A percentile compares a stretch with the other conserved stretches of the same genome.
Evolutionary conservation across 257 asterid species (phyloP).

Genomic region (Nemophila menziesii): DNA sequence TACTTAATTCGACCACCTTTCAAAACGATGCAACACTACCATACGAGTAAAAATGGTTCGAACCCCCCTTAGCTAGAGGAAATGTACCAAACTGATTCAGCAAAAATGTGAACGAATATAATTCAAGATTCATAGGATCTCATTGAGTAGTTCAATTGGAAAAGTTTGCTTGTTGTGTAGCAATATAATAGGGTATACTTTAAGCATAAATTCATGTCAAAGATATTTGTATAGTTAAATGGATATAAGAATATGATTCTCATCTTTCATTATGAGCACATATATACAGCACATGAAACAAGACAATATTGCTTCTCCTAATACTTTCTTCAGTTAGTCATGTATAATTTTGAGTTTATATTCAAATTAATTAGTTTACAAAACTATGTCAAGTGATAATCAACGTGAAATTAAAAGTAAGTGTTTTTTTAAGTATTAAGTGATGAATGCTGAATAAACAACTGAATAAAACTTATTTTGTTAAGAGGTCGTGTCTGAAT

Average conservation of each 20-base stretch:
- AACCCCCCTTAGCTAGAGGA: too few relatives aligned
- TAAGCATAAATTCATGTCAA: slow-evolving; percentile 24
- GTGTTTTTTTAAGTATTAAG: too few relatives aligned
- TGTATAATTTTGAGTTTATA: background rate
- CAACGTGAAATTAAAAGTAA: too few relatives aligned
- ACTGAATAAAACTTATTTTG: too few relatives aligned
- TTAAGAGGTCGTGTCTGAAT: too few relatives aligned
- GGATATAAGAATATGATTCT: slow-evolving; percentile 59
- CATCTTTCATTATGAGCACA: slow-evolving; percentile 16
- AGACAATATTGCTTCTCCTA: background rate
- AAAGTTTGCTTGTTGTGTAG: slow-evolving; percentile 12
- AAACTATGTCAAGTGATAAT: too few relatives aligned
- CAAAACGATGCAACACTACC: too few relatives aligned
- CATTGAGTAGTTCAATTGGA: slow-evolving; percentile 9
- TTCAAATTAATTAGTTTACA: too few relatives aligned
- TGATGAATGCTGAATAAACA: too few relatives aligned
- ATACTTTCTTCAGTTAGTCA: background rate
- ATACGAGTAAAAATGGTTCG: too few relatives aligned
- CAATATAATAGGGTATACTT: slow-evolving; percentile 14
- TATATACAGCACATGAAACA: too few relatives aligned
- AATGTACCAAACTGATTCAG: background rate
- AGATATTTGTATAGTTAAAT: slow-evolving; percentile 20
- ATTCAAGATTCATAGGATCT: slow-evolving; percentile 23
- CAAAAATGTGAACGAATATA: slow-evolving; percentile 14
- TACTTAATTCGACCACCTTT: too few relatives aligned